phyloP scores from a whole-genome alignment of 1,284 basidiomycete species.

The Malassezia cuniculi region DNA sequence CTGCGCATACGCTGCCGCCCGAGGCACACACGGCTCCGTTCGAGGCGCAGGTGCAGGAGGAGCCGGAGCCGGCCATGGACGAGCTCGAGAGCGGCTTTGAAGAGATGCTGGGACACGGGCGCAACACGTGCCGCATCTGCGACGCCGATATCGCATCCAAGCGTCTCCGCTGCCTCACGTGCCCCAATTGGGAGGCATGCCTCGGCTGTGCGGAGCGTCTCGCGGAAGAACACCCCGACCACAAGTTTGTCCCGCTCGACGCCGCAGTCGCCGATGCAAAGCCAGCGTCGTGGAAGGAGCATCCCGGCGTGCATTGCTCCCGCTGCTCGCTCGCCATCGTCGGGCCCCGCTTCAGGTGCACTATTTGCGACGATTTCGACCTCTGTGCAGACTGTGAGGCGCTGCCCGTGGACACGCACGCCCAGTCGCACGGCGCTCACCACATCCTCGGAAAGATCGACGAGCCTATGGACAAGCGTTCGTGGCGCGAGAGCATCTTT shows the following conservation, averaged over 20 bases:
- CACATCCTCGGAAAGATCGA: slow-evolving; percentile 23
- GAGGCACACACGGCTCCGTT: no score
- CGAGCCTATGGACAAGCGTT: background rate
- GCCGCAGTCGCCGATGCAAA: slow-evolving; percentile 4
- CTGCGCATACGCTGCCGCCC: no score
- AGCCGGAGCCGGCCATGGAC: no score
- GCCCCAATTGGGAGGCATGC: slow-evolving; percentile 23
- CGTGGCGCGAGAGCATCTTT: background rate
- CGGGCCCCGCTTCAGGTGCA: slow-evolving; percentile 21
- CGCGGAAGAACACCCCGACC: slow-evolving; percentile 14
- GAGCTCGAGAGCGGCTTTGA: no score
- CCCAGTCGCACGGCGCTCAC: background rate
- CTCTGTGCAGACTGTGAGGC: slow-evolving; percentile 18
- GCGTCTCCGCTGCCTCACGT: slow-evolving; percentile 17
- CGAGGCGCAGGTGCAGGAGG: no score
- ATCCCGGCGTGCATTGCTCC: slow-evolving; percentile 12
- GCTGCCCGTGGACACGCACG: slow-evolving; percentile 12
- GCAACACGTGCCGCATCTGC: no score
- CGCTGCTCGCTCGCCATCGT: background rate
- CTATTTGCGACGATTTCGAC: slow-evolving; percentile 17
- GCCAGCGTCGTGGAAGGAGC: slow-evolving; percentile 4
- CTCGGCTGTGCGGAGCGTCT: slow-evolving; percentile 2
- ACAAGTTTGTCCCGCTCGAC: slow-evolving; percentile 11
- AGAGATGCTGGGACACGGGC: no score
- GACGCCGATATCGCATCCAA: no score